Evolutionary conservation across 2,329 filamentous ascomycete genomes (phyloP).

Genomic region (Paecilomyces sp.): DNA sequence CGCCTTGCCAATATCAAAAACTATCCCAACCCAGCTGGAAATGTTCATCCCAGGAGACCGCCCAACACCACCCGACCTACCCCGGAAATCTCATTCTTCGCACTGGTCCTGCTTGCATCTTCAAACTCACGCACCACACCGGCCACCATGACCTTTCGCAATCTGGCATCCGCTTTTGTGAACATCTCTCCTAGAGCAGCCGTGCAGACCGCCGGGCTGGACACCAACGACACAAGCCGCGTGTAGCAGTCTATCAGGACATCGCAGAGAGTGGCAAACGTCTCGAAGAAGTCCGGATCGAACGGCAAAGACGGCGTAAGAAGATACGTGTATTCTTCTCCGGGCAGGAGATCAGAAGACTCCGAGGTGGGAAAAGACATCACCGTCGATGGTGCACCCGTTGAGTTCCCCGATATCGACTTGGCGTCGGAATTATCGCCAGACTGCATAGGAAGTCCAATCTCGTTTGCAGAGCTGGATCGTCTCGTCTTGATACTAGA

Average conservation of each 20-base stretch:
- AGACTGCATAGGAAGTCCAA: slow-evolving; percentile 47
- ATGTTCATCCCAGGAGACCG: slow-evolving; percentile 58
- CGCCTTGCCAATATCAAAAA: not conserved
- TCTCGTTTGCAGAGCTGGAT: slow-evolving; percentile 54
- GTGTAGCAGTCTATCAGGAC: slow-evolving; percentile 90
- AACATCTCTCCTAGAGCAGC: slow-evolving; percentile 74
- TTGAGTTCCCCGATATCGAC: slow-evolving; percentile 32
- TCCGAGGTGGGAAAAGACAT: slow-evolving; percentile 41
- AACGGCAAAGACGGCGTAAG: slow-evolving; percentile 91
- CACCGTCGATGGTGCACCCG: slow-evolving; percentile 29
- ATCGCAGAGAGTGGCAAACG: slow-evolving; percentile 91
- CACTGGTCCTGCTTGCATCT: slow-evolving; percentile 67
- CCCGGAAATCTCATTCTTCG: slow-evolving; percentile 74
- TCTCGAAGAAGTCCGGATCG: slow-evolving; percentile 94
- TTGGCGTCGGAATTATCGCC: slow-evolving; percentile 43
- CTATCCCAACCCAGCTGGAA: too few relatives aligned
- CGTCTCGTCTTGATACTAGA: slow-evolving; percentile 51
- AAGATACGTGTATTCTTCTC: slow-evolving; percentile 81
- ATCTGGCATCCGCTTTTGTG: slow-evolving; percentile 74
- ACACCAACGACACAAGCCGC: slow-evolving; percentile 65
- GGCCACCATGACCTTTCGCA: slow-evolving; percentile 83
- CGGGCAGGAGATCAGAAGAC: slow-evolving; percentile 59
- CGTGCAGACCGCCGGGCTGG: slow-evolving; percentile 66
- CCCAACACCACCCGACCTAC: slow-evolving; percentile 85
- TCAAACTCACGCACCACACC: slow-evolving; percentile 90